A percentile compares a stretch with the other conserved stretches of the same genome.
These are phyloP conservation scores for Auricularia cornea DNA, from an alignment of 768 basidiomycete genomes.

Conservation along the genomic window DNA sequence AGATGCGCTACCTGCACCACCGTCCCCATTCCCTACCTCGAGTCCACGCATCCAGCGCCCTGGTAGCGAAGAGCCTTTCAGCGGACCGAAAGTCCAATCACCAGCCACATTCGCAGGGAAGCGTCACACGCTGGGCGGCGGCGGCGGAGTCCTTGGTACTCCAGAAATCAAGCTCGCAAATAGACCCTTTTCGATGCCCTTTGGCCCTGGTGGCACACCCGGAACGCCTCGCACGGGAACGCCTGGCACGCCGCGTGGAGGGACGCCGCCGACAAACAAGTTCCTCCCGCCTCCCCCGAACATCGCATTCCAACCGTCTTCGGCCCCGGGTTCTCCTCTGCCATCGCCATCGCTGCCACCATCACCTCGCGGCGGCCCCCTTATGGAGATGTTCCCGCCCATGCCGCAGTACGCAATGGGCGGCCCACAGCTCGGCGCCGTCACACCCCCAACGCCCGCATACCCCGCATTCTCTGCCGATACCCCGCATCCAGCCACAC, in stretches of 20 bases:
- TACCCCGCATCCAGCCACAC: constrained; percentile 39
- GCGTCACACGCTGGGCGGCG: background rate
- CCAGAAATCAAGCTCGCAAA: too few species aligned
- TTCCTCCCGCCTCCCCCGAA: background rate
- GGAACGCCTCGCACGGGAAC: background rate
- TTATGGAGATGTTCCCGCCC: background rate
- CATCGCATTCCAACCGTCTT: background rate
- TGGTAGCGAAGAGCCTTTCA: background rate
- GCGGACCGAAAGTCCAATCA: background rate
- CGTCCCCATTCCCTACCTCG: constrained; percentile 64
- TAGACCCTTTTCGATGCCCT: background rate
- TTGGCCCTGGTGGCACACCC: background rate
- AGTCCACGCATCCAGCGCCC: constrained; percentile 16
- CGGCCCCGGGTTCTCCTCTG: background rate
- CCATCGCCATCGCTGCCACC: background rate
- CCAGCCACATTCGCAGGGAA: background rate
- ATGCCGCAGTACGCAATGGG: background rate
- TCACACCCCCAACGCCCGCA: constrained; percentile 48
- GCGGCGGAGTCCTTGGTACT: background rate
- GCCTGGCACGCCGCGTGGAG: background rate
- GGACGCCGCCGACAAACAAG: background rate
- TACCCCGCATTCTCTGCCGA: constrained; percentile 57
- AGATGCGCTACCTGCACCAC: constrained; percentile 60
- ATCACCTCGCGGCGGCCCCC: background rate
- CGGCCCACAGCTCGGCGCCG: constrained; percentile 10